phyloP scores from a whole-genome alignment of 257 asterid genomes.

The Dorcoceras hygrometricum region DNA sequence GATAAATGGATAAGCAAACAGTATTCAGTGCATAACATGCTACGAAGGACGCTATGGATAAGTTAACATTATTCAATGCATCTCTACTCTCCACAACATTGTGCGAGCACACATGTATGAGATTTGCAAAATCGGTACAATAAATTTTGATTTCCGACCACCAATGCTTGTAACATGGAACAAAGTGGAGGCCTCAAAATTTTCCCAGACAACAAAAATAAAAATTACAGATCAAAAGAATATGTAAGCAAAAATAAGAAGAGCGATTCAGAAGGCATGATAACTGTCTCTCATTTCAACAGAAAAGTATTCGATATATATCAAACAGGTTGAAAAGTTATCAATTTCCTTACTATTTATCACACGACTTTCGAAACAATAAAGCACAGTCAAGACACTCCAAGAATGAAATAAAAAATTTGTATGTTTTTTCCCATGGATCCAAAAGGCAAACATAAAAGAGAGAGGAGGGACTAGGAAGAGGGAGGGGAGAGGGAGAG shows the following conservation, averaged over 20 bases:
- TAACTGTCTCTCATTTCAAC: not conserved
- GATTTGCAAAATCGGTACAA: not conserved
- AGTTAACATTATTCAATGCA: not conserved
- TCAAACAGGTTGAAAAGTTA: not conserved
- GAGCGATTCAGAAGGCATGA: not conserved
- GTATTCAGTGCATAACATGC: conserved; percentile 1
- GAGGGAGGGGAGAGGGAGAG: too few relatives aligned
- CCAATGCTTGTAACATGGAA: not conserved
- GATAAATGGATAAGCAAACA: not conserved
- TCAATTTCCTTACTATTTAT: not conserved
- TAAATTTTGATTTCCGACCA: not conserved
- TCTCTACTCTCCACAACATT: not conserved
- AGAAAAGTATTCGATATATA: not conserved
- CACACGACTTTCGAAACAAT: not conserved
- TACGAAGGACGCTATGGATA: not conserved
- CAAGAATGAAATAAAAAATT: not conserved
- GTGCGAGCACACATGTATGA: not conserved
- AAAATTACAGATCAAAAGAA: not conserved
- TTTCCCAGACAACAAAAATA: not conserved
- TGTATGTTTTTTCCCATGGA: not conserved
- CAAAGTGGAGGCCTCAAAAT: not conserved
- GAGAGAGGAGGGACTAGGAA: not conserved
- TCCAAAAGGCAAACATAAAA: not conserved
- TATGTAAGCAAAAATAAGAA: not conserved
- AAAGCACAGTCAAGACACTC: not conserved